Percentiles rank a stretch among this genome's conserved stretches.
These are phyloP conservation scores for Candolleomyces aberdarensis DNA, from an alignment of 768 basidiomycete genomes.

Conservation along the genomic window DNA sequence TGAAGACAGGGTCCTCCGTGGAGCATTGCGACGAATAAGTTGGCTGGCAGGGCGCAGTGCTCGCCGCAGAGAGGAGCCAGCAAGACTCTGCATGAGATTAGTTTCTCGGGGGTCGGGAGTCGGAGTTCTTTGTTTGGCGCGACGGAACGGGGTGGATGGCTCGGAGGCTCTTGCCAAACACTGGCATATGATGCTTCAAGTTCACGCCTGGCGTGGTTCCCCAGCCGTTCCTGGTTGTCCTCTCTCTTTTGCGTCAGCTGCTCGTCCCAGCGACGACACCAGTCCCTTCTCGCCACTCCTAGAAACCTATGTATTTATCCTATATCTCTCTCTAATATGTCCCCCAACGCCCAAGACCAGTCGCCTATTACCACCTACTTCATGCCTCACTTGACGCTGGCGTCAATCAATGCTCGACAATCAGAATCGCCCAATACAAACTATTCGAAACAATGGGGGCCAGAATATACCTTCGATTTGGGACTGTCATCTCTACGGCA, in stretches of 20 bases:
- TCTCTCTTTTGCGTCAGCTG: neutral
- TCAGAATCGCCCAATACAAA: conserved; percentile 13
- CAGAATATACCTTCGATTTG: conserved; percentile 11
- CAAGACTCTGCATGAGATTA: conserved; percentile 1
- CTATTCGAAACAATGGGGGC: neutral
- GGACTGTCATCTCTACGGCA: conserved; percentile 6
- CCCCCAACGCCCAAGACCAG: neutral
- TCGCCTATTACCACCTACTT: conserved; percentile 1
- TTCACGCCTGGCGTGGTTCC: neutral
- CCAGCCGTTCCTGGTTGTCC: neutral
- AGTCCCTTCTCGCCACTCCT: neutral
- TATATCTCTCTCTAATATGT: neutral
- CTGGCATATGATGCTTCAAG: neutral
- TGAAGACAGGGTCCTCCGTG: neutral
- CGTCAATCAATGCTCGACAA: conserved; percentile 22
- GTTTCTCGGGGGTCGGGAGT: neutral
- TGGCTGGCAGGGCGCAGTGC: neutral
- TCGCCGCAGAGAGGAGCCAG: neutral
- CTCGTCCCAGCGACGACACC: neutral
- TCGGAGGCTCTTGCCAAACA: conserved; percentile 11
- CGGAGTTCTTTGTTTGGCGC: neutral
- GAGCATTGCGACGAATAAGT: neutral
- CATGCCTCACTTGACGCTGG: conserved; percentile 21
- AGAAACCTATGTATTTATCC: neutral
- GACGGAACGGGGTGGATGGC: neutral